Evolutionary conservation across 331 rosid species (phyloP).

Genomic region (Pyrus hybrid): DNA sequence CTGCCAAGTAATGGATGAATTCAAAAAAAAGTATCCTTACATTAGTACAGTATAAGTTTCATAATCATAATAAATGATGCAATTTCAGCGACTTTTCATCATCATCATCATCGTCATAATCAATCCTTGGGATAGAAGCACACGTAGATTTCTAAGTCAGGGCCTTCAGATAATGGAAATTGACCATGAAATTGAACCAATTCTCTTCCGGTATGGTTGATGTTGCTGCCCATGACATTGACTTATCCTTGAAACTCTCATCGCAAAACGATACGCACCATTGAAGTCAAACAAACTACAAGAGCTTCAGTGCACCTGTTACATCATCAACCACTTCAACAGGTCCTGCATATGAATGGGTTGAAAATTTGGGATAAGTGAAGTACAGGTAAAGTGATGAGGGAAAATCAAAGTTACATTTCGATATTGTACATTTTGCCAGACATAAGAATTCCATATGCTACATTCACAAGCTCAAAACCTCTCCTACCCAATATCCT

Average conservation of each 20-base stretch:
- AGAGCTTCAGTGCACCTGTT: too few relatives aligned
- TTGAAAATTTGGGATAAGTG: too few relatives aligned
- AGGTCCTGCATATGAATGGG: too few relatives aligned
- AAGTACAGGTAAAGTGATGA: too few relatives aligned
- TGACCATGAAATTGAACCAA: background rate
- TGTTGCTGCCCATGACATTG: background rate
- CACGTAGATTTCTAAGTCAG: background rate
- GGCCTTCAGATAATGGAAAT: background rate
- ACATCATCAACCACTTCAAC: too few relatives aligned
- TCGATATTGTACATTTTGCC: too few relatives aligned
- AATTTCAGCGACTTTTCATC: background rate
- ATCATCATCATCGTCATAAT: conserved; percentile 2
- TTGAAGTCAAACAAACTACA: conserved; percentile 26
- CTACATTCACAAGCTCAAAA: too few relatives aligned
- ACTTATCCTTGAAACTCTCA: background rate
- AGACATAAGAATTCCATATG: too few relatives aligned
- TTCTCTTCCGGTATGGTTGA: background rate
- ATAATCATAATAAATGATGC: background rate
- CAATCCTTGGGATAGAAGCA: background rate
- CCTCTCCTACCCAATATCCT: too few relatives aligned
- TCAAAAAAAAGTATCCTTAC: background rate
- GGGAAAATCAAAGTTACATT: too few relatives aligned
- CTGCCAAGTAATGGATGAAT: background rate
- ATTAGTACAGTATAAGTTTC: background rate
- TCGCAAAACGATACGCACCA: background rate